Conservation (phyloP, 2,329 filamentous ascomycete genomes). For the Trichoderma aggressivum region DNA sequence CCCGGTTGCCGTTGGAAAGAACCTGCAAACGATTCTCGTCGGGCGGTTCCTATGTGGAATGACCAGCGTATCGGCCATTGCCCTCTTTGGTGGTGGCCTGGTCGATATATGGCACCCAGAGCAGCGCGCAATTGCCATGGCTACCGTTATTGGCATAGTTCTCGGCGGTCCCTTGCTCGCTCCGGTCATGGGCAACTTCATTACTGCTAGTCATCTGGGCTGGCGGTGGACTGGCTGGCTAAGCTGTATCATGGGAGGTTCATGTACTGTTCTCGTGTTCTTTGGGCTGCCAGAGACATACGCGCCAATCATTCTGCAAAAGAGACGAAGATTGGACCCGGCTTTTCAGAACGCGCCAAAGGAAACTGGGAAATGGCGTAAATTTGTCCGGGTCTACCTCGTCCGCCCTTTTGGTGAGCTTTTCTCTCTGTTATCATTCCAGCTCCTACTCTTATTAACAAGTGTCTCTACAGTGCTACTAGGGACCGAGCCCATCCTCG, state of each 20-base stretch:
- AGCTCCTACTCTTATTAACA: neutral
- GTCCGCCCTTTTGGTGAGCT: conserved; percentile 13
- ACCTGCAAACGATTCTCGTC: conserved; percentile 7
- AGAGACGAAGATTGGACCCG: neutral
- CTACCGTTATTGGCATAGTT: conserved; percentile 10
- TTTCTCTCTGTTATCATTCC: neutral
- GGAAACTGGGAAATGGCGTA: neutral
- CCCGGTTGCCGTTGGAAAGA: conserved; percentile 13
- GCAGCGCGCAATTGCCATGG: conserved; percentile 15
- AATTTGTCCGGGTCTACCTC: neutral
- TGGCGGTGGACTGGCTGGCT: conserved; percentile 15
- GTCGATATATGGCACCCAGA: conserved; percentile 14
- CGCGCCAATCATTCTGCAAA: neutral
- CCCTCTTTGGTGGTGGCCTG: conserved; percentile 11
- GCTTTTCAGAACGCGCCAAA: neutral
- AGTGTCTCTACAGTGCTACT: neutral
- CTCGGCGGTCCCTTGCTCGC: conserved; percentile 7
- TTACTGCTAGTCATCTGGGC: conserved; percentile 9
- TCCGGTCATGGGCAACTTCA: conserved; percentile 14
- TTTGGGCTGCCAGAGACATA: conserved; percentile 13
- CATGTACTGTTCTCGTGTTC: conserved; percentile 1
- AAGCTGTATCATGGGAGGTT: conserved; percentile 13
- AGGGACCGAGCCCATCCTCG: conserved; percentile 7
- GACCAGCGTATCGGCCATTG: conserved; percentile 3
- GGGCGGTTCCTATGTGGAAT: conserved; percentile 12